These are phyloP conservation scores for Trichoderma simmonsii DNA, from an alignment of 2,329 filamentous ascomycete species.

Conservation along the genomic window DNA sequence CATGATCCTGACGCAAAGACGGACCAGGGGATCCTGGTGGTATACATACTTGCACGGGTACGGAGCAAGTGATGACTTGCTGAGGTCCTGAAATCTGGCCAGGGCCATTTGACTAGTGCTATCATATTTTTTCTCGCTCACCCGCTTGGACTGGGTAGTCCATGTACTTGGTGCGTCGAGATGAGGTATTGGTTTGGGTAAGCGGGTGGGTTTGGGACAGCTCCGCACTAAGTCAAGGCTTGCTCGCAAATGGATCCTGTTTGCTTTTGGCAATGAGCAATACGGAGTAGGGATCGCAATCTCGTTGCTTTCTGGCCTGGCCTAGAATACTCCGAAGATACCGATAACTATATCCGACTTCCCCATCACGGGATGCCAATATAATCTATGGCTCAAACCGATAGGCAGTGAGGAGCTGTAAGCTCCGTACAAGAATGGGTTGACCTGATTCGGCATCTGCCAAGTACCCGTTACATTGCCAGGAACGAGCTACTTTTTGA, in stretches of 20 bases:
- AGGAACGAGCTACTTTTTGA: slow-evolving; percentile 17
- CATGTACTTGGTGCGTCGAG: not conserved
- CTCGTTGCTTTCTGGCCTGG: not conserved
- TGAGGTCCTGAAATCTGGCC: slow-evolving; percentile 10
- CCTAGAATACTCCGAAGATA: not conserved
- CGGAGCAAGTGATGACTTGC: slow-evolving; percentile 3
- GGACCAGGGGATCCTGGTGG: not conserved
- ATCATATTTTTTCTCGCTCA: not conserved
- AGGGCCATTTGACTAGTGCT: not conserved
- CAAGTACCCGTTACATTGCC: slow-evolving; percentile 8
- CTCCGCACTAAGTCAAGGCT: not conserved
- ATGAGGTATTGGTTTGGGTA: not conserved
- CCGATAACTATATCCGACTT: not conserved
- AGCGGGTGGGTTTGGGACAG: slow-evolving; percentile 1
- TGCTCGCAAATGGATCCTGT: not conserved
- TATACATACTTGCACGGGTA: not conserved
- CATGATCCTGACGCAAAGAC: not conserved
- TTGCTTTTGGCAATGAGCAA: not conserved
- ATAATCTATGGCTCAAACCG: not conserved
- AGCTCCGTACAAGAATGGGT: not conserved
- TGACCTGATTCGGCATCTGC: not conserved
- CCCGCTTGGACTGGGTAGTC: not conserved
- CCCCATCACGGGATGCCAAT: not conserved
- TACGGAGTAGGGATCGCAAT: not conserved
- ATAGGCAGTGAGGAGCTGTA: not conserved